phyloP scores from a whole-genome alignment of 257 asterid genomes.

The Vinca minor region DNA sequence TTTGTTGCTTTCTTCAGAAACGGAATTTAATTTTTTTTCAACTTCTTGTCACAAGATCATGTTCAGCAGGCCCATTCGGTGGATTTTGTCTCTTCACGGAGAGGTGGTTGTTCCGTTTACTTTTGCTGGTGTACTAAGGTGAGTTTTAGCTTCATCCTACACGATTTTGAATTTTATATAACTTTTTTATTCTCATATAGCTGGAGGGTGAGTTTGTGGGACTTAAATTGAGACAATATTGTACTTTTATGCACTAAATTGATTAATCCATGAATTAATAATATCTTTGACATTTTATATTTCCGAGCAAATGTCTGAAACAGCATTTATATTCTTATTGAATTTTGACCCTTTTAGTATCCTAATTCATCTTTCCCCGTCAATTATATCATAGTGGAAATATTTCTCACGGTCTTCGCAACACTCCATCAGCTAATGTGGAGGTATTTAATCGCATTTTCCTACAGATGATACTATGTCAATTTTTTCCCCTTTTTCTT shows the following conservation, averaged over 20 bases:
- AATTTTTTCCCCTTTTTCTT: too few species aligned
- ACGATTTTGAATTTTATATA: not conserved
- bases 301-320: not conserved
- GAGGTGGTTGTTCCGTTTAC: slow-evolving; percentile 65
- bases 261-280: not conserved
- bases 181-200: not conserved
- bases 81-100: slow-evolving; percentile 94
- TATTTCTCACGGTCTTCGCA: slow-evolving; percentile 82
- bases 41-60: slow-evolving; percentile 39
- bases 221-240: too few species aligned
- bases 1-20: slow-evolving; percentile 10
- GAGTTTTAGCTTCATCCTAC: slow-evolving; percentile 19
- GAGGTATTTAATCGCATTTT: slow-evolving; percentile 32
- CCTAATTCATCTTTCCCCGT: slow-evolving; percentile 21
- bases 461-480: not conserved
- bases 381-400: slow-evolving; percentile 51
- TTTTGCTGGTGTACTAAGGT: slow-evolving; percentile 78
- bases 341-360: not conserved
- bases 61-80: slow-evolving; percentile 94
- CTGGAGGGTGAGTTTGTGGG: not conserved
- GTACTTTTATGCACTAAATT: too few species aligned
- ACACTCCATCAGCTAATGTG: slow-evolving; percentile 69
- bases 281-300: not conserved
- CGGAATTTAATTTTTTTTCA: slow-evolving; percentile 1
- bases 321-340: not conserved